Evolutionary conservation across 345 rosid genomes (phyloP).

Genomic region (Eutrema heterophyllum): DNA sequence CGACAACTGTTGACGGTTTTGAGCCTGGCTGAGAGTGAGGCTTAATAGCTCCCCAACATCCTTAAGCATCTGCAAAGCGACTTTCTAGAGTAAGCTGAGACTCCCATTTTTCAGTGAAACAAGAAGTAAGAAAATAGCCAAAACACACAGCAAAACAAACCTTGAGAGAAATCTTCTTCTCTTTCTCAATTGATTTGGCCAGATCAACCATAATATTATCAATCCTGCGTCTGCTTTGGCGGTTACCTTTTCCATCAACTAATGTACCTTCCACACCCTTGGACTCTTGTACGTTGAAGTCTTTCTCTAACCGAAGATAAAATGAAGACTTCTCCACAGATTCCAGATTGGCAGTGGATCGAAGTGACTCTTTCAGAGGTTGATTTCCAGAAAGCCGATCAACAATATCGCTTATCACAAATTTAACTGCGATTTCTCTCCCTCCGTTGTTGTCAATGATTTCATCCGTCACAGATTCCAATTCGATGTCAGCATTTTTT

Average conservation of each 20-base stretch:
- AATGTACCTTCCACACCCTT: slow-evolving; percentile 42
- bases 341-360: slow-evolving; percentile 75
- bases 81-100: neutral
- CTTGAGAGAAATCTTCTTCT: slow-evolving; percentile 91
- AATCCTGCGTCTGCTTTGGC: slow-evolving; percentile 53
- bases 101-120: neutral
- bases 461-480: slow-evolving; percentile 42
- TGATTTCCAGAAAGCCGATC: slow-evolving; percentile 52
- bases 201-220: slow-evolving; percentile 74
- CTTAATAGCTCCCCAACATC: slow-evolving; percentile 77
- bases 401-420: slow-evolving; percentile 70
- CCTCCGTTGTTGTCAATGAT: slow-evolving; percentile 49
- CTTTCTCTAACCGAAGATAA: slow-evolving; percentile 71
- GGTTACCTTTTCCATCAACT: slow-evolving; percentile 49
- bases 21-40: slow-evolving; percentile 70
- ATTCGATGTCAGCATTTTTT: slow-evolving; percentile 48
- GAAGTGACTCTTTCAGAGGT: slow-evolving; percentile 48
- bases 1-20: slow-evolving; percentile 60
- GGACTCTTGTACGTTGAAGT: slow-evolving; percentile 37
- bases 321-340: slow-evolving; percentile 52
- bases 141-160: slow-evolving; percentile 36
- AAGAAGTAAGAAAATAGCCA: neutral
- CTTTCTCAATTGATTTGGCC: slow-evolving; percentile 71
- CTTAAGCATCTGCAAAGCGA: slow-evolving; percentile 64
- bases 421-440: slow-evolving; percentile 66